Conservation (phyloP, 2,329 filamentous ascomycete species). For the Sclerotinia minor region DNA sequence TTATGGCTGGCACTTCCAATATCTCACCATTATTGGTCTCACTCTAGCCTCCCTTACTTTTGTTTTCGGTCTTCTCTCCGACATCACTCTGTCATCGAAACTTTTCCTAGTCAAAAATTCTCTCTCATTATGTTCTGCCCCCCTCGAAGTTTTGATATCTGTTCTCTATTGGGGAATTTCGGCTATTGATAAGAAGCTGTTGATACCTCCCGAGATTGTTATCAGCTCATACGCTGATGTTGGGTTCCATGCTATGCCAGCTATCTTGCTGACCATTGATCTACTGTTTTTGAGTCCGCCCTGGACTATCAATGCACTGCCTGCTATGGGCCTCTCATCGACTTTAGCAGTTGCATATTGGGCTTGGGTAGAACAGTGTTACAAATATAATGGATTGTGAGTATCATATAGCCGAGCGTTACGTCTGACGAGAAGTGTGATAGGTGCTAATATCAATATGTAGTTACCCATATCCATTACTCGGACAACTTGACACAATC, state of each 20-base stretch:
- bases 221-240: slow-evolving; percentile 59
- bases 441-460: slow-evolving; percentile 20
- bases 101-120: slow-evolving; percentile 68
- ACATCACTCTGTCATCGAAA: slow-evolving; percentile 57
- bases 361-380: slow-evolving; percentile 76
- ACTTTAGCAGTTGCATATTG: slow-evolving; percentile 67
- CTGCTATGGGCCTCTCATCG: slow-evolving; percentile 58
- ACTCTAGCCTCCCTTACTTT: slow-evolving; percentile 62
- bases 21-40: slow-evolving; percentile 73
- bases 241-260: slow-evolving; percentile 66
- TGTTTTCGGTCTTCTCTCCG: slow-evolving; percentile 60
- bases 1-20: slow-evolving; percentile 56
- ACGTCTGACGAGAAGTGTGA: not conserved
- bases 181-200: slow-evolving; percentile 52
- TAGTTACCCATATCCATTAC: slow-evolving; percentile 86
- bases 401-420: slow-evolving; percentile 34
- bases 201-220: slow-evolving; percentile 56
- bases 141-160: slow-evolving; percentile 69
- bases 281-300: slow-evolving; percentile 69
- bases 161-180: slow-evolving; percentile 72
- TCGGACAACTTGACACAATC: slow-evolving; percentile 63
- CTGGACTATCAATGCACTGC: slow-evolving; percentile 64
- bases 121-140: slow-evolving; percentile 64
- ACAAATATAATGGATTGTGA: slow-evolving; percentile 63
- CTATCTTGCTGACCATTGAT: slow-evolving; percentile 64